Evolutionary conservation across 164 flowering plant species (phyloP), one percentile per base, ranked within the genome.

Genomic region (grape (Vitis vinifera)): DNA sequence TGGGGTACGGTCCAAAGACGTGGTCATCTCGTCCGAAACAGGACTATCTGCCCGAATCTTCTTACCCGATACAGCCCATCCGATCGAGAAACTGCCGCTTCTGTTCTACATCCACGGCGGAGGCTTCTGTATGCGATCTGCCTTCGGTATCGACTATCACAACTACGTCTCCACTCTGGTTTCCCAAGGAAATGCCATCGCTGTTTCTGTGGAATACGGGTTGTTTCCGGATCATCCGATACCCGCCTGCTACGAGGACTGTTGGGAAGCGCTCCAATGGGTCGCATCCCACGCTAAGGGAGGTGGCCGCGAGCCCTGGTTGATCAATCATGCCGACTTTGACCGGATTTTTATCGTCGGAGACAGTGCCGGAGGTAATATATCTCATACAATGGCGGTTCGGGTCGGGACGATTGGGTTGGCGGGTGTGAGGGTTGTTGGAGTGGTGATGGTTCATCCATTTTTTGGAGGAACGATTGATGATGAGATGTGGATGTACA

Each of bases 281-380:
- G 69, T 74, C n/a, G 70, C 71, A 1, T 15, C 52, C 53, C 79
- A 52, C 48, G 12, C 63, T 4, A 11, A 23, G 8, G 80, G 72
- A 6, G 19, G 31, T 23, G 81, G 73, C 15, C 59, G 19, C 2
- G 79, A 80, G 12, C 66, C 63, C 2, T 80, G 81, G 83, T 51
- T 80, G 10, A 73, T 47, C 11, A 10, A 67, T 1, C 44, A 71
- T 29, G 81, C 70, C 2, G 79, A 80, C 29, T 75, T 77, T 27
- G 29, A 65, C 44, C 58, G 74, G 12, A 67, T 83, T 4, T 80
- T 78, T 53, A 11, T 80, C 8, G 72, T 64, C 1, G 86, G 83
- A 0, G 82, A 83, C 19, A 76, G 82, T 55, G 84, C 84, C 13
- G 86, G 86, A 10, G 86, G 67, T 3, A 83, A 80, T 49, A 71